These are phyloP conservation scores for Thelonectria blattea DNA, from an alignment of 2,329 filamentous ascomycete genomes.

Conservation along the genomic window DNA sequence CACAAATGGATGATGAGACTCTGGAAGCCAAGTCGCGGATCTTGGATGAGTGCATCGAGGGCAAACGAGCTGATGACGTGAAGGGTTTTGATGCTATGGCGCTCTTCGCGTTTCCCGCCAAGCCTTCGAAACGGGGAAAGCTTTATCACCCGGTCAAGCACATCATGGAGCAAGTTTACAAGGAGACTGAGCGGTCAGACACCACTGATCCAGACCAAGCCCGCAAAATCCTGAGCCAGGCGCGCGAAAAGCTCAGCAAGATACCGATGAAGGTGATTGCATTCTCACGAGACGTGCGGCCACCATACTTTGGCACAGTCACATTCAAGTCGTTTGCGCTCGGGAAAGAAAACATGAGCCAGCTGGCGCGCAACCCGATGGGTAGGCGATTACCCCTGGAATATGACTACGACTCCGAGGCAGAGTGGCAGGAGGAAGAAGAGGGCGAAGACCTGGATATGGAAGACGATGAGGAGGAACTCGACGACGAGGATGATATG, in stretches of 20 bases:
- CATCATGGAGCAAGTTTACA: slow-evolving; percentile 63
- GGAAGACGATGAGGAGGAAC: slow-evolving; percentile 72
- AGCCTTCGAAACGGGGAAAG: slow-evolving; percentile 52
- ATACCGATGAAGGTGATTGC: slow-evolving; percentile 69
- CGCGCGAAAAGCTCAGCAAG: slow-evolving; percentile 50
- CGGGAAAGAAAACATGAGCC: slow-evolving; percentile 53
- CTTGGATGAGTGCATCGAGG: slow-evolving; percentile 59
- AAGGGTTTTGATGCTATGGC: slow-evolving; percentile 52
- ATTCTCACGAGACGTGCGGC: slow-evolving; percentile 70
- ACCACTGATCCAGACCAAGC: slow-evolving; percentile 44
- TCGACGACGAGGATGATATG: slow-evolving; percentile 82
- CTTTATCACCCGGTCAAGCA: slow-evolving; percentile 61
- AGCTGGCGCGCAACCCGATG: slow-evolving; percentile 61
- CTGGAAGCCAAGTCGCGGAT: slow-evolving; percentile 56
- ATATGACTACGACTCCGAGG: slow-evolving; percentile 88
- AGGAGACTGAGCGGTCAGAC: slow-evolving; percentile 51
- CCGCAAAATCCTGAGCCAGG: slow-evolving; percentile 42
- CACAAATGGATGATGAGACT: slow-evolving; percentile 64
- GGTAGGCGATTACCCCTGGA: slow-evolving; percentile 66
- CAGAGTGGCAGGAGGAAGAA: slow-evolving; percentile 83
- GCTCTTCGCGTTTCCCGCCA: slow-evolving; percentile 53
- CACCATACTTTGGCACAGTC: slow-evolving; percentile 75
- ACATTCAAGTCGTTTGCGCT: slow-evolving; percentile 62
- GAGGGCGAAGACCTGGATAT: slow-evolving; percentile 72
- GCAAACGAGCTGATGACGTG: slow-evolving; percentile 52